Percentiles rank a stretch among this genome's conserved stretches.
Evolutionary conservation across 495 filamentous ascomycete genomes (phyloP).

Genomic region (Neurospora sp.): DNA sequence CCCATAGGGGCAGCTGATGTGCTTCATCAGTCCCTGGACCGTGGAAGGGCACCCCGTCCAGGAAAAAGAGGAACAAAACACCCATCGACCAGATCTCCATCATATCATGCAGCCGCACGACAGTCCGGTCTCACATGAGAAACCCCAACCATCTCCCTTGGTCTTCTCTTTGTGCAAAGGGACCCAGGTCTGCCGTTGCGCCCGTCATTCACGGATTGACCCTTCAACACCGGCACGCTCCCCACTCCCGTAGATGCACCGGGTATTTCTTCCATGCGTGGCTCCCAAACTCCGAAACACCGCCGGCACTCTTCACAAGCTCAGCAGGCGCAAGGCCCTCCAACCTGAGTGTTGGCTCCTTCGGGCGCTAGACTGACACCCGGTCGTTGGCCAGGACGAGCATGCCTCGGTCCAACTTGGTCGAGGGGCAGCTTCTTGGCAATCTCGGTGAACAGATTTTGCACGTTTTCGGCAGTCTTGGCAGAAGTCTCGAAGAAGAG

Average conservation of each 20-base stretch:
- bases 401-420: constrained; percentile 77
- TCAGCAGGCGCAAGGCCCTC: constrained; percentile 67
- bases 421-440: constrained; percentile 95
- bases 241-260: neutral
- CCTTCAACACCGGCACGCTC: neutral
- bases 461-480: constrained; percentile 92
- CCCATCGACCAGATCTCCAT: constrained; percentile 10
- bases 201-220: neutral
- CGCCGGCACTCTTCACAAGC: neutral
- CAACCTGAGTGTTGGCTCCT: constrained; percentile 61
- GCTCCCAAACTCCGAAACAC: neutral
- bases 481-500: constrained; percentile 97
- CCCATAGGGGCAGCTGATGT: neutral
- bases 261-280: neutral
- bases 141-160: neutral
- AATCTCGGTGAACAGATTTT: constrained; percentile 94
- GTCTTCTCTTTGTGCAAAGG: constrained; percentile 9
- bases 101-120: neutral
- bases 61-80: constrained; percentile 5
- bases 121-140: neutral
- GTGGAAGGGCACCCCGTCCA: neutral
- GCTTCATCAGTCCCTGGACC: neutral
- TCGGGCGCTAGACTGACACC: constrained; percentile 77
- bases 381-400: constrained; percentile 62
- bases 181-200: constrained; percentile 6